Percentiles rank a stretch among this genome's conserved stretches.
Conservation (phyloP, 331 rosid species). For the Pyrus hybrid region DNA sequence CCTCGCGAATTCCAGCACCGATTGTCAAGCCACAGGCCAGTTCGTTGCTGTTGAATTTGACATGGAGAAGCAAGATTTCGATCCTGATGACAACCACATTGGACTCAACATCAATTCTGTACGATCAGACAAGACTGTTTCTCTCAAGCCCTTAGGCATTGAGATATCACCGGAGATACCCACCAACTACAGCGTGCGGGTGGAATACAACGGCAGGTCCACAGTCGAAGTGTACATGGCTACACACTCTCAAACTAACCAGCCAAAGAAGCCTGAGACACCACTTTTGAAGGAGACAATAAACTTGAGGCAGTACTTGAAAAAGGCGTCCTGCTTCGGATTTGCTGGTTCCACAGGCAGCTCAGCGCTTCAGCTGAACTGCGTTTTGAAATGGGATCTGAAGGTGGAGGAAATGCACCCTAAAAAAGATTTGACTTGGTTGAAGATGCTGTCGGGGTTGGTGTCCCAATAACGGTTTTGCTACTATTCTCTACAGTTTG, state of each 20-base stretch:
- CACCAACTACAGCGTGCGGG: slow-evolving; percentile 20
- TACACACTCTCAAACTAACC: background rate
- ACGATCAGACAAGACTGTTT: slow-evolving; percentile 9
- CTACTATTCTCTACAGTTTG: slow-evolving; percentile 3
- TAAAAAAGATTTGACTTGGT: slow-evolving; percentile 3
- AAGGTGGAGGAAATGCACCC: slow-evolving; percentile 12
- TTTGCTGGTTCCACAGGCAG: slow-evolving; percentile 42
- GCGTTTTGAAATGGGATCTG: slow-evolving; percentile 33
- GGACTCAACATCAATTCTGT: slow-evolving; percentile 43
- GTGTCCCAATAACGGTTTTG: slow-evolving; percentile 13
- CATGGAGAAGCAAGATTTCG: slow-evolving; percentile 28
- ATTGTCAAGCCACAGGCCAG: slow-evolving; percentile 14
- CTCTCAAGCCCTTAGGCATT: slow-evolving; percentile 12
- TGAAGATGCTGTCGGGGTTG: slow-evolving; percentile 23
- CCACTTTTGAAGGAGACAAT: slow-evolving; percentile 26
- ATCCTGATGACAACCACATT: slow-evolving; percentile 29
- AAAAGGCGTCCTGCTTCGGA: slow-evolving; percentile 27
- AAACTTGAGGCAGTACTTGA: slow-evolving; percentile 17
- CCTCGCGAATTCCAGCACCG: slow-evolving; percentile 27
- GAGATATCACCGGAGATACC: slow-evolving; percentile 4
- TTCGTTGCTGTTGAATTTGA: slow-evolving; percentile 51
- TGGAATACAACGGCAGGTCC: slow-evolving; percentile 28
- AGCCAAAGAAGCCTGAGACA: slow-evolving; percentile 7
- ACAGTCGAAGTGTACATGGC: slow-evolving; percentile 38
- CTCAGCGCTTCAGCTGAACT: slow-evolving; percentile 21